Base-by-base conservation (phyloP, 306 rosid genomes). In the Delonix regia region DNA sequence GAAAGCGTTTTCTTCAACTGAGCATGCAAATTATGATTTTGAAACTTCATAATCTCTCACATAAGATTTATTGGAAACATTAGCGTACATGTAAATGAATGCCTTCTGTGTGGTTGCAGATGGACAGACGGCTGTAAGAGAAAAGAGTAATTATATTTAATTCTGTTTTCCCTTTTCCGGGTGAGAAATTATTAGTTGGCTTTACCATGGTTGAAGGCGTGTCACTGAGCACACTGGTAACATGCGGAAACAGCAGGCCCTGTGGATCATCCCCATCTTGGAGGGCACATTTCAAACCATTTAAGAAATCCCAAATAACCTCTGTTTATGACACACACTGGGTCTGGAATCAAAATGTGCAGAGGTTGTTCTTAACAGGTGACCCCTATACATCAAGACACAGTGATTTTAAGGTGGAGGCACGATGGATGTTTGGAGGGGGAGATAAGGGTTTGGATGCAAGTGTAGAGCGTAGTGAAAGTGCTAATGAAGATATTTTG, bases 401-500 rank as follows among this genome's bases (percentile, higher is more conserved):
- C 30, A 76, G 87, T 56, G 80, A 42, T 73, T 71, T 80, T 45
- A 85, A 80, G 88, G 87, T 81, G 60, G 71, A 87, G 70, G 98
- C 95, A 48, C 97, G 90, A 24, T 92, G 99, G 99, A 86, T 86
- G 73, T 94, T 94, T 73, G 80, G 83, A 80, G 89, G 97, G 74
- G 90, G 97, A 52, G 97, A 87, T 41, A 86, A 70, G 59, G 88
- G 80, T 57, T 79, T 71, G 83, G 94, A 87, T 83, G 94, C 97
- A 57, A 85, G 85, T 82, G 77, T 82, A 4, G 97, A 94, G 86
- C 92, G 83, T 47, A 94, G 99, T 55, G 97, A 92, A 83, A 92
- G 86, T 75, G 93, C 97, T 56, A 92, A 90, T 83, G 96, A 94
- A 82, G 92, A 87, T 87, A 88, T 94, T 36, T 87, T 94, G 90